These are phyloP conservation scores for Cercospora berteroae DNA, from an alignment of 2,329 filamentous ascomycete genomes.

Conservation along the genomic window DNA sequence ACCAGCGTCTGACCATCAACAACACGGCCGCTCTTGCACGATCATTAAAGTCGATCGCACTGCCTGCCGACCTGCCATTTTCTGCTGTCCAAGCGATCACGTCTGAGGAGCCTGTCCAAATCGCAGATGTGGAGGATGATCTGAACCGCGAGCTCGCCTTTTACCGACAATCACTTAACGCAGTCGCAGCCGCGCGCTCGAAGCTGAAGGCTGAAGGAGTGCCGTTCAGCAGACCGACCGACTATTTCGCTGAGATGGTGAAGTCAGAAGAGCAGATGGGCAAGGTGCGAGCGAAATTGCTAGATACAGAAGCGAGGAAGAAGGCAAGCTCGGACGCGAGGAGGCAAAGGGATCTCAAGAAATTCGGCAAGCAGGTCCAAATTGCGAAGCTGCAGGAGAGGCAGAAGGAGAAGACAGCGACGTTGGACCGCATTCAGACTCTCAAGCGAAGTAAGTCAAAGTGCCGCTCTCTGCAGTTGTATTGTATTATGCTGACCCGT, in stretches of 20 bases:
- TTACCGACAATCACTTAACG: conserved; percentile 83
- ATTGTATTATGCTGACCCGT: conserved; percentile 24
- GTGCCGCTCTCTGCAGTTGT: background rate
- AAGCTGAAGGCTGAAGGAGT: conserved; percentile 77
- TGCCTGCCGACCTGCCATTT: conserved; percentile 72
- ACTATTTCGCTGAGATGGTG: conserved; percentile 99
- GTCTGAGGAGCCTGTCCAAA: conserved; percentile 65
- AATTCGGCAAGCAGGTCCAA: conserved; percentile 98
- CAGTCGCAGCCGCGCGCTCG: conserved; percentile 69
- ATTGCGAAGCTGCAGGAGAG: conserved; percentile 93
- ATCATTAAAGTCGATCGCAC: conserved; percentile 73
- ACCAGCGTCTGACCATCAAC: conserved; percentile 95
- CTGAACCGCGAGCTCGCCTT: conserved; percentile 89
- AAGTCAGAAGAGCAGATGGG: conserved; percentile 99
- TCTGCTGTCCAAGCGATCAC: conserved; percentile 77
- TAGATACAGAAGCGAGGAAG: conserved; percentile 88
- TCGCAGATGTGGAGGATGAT: conserved; percentile 86
- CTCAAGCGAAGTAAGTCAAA: conserved; percentile 84
- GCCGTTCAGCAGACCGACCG: conserved; percentile 81
- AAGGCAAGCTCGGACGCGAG: conserved; percentile 89
- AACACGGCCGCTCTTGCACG: conserved; percentile 84
- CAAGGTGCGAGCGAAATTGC: conserved; percentile 87
- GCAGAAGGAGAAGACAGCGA: conserved; percentile 86
- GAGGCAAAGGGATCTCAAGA: conserved; percentile 92
- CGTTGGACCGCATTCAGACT: conserved; percentile 89